Base-by-base conservation (phyloP, 2,329 filamentous ascomycete species). In the Hypomyces perniciosus region DNA sequence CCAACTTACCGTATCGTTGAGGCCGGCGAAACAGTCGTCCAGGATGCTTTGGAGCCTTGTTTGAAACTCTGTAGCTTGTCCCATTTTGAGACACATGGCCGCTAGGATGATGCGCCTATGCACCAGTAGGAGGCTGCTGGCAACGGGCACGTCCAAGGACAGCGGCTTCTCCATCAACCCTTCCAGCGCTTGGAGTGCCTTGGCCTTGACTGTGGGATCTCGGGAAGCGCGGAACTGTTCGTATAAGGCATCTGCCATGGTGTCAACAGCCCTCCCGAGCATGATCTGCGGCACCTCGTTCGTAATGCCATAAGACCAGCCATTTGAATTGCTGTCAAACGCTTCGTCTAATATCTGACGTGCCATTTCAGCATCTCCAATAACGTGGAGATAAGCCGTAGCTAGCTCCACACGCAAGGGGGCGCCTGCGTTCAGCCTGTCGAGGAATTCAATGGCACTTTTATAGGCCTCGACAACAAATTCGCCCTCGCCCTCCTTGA, bases 11-110 rank as follows among this genome's bases (percentile, higher is more conserved):
- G 50, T 56, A 35, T 64, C 60, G 7, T 35, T 48, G 3, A 64
- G 41, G 0, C 50, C 59, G 0, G 51, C 49, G 4, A 64, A 51
- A 9, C 59, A 58, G 4, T 47, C 43, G 10, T 58, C 44, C 3
- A 63, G 46, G 6, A 61, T 49, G 1, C 49, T 52, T 10, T 61
- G 54, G 4, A 64, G 46, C 7, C 40, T 50, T 8, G 52, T 48
- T 4, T 64, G 59, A 26, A 62, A 60, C 37, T 61, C 58, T 8
- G 10, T 39, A 1, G 35, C 27, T 2, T 60, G 59, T 0, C 61
- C 62, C 39, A 62, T 55, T 27, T 62, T 61, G 8, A 57, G 44
- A 26, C 56, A 54, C 61, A 64, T 63, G 31, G 57, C 50, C 4
- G 59, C 55, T 8, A 61, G 47, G 4, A 49, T 46, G 12, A 63